These are phyloP conservation scores for Erysiphe pulchra DNA, from an alignment of 2,329 filamentous ascomycete species.

Conservation along the genomic window DNA sequence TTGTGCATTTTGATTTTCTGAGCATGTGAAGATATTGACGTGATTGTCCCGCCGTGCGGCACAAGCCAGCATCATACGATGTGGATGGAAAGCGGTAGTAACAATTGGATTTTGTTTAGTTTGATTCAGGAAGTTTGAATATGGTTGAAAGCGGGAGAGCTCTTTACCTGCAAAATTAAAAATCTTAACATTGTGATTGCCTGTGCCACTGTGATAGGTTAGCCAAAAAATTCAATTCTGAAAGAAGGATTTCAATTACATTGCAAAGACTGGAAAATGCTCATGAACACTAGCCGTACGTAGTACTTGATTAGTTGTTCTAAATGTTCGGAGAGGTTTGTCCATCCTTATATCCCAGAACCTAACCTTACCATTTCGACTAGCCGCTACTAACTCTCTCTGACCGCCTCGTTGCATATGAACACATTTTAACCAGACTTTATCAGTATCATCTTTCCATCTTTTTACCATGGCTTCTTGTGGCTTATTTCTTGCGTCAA, in stretches of 20 bases:
- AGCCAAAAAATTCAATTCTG: slow-evolving; percentile 3
- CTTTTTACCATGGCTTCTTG: slow-evolving; percentile 85
- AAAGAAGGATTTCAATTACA: slow-evolving; percentile 32
- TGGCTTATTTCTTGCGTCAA: slow-evolving; percentile 64
- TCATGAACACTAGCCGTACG: slow-evolving; percentile 82
- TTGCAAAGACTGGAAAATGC: slow-evolving; percentile 83
- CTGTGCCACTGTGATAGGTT: slow-evolving; percentile 42
- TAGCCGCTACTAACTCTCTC: slow-evolving; percentile 72
- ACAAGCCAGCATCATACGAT: slow-evolving; percentile 73
- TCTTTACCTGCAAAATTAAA: slow-evolving; percentile 69
- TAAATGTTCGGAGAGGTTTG: slow-evolving; percentile 44
- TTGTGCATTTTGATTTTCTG: slow-evolving; percentile 18
- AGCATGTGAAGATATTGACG: slow-evolving; percentile 66
- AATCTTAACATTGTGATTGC: slow-evolving; percentile 66
- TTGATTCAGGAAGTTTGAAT: slow-evolving; percentile 66
- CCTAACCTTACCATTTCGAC: slow-evolving; percentile 77
- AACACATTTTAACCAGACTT: slow-evolving; percentile 85
- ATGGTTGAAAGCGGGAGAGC: slow-evolving; percentile 67
- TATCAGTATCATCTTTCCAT: slow-evolving; percentile 56
- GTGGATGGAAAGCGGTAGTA: slow-evolving; percentile 81
- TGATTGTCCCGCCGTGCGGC: slow-evolving; percentile 70
- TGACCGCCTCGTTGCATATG: slow-evolving; percentile 93
- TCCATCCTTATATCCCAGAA: slow-evolving; percentile 92
- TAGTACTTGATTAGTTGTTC: slow-evolving; percentile 51
- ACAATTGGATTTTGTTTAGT: slow-evolving; percentile 63